These are phyloP conservation scores for Pistacia integerrima DNA, from an alignment of 345 rosid species.

Conservation along the genomic window DNA sequence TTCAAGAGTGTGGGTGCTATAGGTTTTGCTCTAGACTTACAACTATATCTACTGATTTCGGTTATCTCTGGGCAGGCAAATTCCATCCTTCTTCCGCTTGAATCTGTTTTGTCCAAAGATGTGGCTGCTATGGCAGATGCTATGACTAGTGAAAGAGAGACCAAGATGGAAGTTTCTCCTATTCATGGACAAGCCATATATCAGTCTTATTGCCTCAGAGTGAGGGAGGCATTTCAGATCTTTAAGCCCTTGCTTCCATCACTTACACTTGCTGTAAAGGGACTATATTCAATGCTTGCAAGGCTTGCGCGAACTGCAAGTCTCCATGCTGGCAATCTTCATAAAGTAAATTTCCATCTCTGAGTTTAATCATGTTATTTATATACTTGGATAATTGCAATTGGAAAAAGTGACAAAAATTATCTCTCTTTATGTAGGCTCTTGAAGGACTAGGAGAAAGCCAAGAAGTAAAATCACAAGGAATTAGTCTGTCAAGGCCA, in stretches of 20 bases:
- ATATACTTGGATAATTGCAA: conserved; percentile 5
- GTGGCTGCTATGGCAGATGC: conserved; percentile 86
- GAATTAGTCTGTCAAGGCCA: conserved; percentile 47
- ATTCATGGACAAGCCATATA: conserved; percentile 92
- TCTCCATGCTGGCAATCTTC: conserved; percentile 85
- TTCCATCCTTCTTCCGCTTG: conserved; percentile 78
- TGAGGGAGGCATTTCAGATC: conserved; percentile 74
- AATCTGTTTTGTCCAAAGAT: conserved; percentile 75
- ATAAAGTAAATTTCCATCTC: conserved; percentile 53
- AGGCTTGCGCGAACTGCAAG: conserved; percentile 87
- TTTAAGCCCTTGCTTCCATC: conserved; percentile 65
- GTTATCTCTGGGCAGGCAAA: conserved; percentile 55
- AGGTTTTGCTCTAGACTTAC: conserved; percentile 10
- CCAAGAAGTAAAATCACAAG: conserved; percentile 65
- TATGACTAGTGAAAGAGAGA: conserved; percentile 70
- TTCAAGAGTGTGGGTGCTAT: conserved; percentile 8
- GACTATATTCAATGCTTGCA: conserved; percentile 56
- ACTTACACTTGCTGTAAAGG: conserved; percentile 57
- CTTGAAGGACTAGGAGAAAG: conserved; percentile 75
- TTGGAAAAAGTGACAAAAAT: neutral
- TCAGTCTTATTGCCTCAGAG: conserved; percentile 72
- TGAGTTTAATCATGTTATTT: conserved; percentile 13
- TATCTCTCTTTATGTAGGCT: conserved; percentile 47
- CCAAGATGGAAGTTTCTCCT: conserved; percentile 74
- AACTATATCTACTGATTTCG: conserved; percentile 15